Evolutionary conservation across 108 stramenopile species (phyloP), one percentile per base, ranked within the genome.

Genomic region (Skeletonema grethae): DNA sequence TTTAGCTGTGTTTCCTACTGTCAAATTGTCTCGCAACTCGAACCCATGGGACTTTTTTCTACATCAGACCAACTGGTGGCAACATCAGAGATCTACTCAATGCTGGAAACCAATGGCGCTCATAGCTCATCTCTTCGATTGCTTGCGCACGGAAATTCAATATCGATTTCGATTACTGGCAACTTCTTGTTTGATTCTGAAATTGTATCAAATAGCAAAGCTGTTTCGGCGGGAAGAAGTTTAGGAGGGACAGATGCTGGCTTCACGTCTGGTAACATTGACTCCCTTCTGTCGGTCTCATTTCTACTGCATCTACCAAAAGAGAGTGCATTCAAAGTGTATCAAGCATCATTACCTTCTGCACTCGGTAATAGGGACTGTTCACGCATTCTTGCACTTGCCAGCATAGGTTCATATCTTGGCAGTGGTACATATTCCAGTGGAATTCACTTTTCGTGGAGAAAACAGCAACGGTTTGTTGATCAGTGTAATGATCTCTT

Each of bases 331-430:
- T 91, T 95, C 76, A 83, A 89, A 57, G 76, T 85, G 13, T 94
- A 86, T 68, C 85, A 87, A 76, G 60, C 88, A 36, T 73, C 86
- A 13, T 79, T 95, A 32, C 94, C 94, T 25, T 88, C 87, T n/a
- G 94, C 91, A 15, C 78, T 95, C 11, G 85, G 84, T 7, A 90
- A 87, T 30, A 82, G 88, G 61, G 84, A 88, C 53, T 95, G 88
- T 63, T 18, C 72, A 28, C 67, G 94, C 29, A 82, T 91, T 34
- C 63, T 79, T 5, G 84, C 69, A 16, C 63, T 91, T 25, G 85
- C 94, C 13, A 88, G 74, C 30, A 84, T 95, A 57, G 94, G 94
- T 0, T 80, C 60, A 63, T 77, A 79, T 41, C 77, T 85, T 39
- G 88, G 88, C 11, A 65, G 73, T 18, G 69, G 67, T 46, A 63